phyloP scores from a whole-genome alignment of 768 basidiomycete species.

The Pleurotus ostreatus region DNA sequence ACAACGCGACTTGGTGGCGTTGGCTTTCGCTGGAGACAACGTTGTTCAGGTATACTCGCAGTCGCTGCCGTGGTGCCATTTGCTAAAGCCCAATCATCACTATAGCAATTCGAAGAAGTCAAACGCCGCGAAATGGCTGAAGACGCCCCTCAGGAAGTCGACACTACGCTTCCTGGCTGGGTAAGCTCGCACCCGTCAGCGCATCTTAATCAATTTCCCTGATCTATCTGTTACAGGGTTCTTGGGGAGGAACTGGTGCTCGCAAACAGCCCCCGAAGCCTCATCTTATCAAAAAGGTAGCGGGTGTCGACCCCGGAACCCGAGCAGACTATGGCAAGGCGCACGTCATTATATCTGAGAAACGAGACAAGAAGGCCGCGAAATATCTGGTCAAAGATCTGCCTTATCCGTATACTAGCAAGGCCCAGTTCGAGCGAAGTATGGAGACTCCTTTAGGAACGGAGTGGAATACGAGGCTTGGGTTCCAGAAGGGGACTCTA shows the following conservation, averaged over 20 bases:
- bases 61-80: not conserved
- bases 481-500: conserved; percentile 79
- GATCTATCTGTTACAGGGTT: conserved; percentile 51
- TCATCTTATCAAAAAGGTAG: conserved; percentile 73
- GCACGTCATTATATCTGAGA: conserved; percentile 94
- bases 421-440: conserved; percentile 85
- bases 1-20: conserved; percentile 89
- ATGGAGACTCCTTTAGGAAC: conserved; percentile 79
- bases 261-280: conserved; percentile 35
- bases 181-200: conserved; percentile 38
- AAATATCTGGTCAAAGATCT: conserved; percentile 90
- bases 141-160: conserved; percentile 85
- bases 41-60: conserved; percentile 70
- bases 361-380: conserved; percentile 88
- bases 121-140: conserved; percentile 80
- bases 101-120: conserved; percentile 79
- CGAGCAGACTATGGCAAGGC: conserved; percentile 83
- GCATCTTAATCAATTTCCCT: conserved; percentile 17
- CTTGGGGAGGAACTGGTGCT: conserved; percentile 85
- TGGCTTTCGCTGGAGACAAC: conserved; percentile 96
- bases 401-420: conserved; percentile 92
- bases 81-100: conserved; percentile 6
- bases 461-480: conserved; percentile 92
- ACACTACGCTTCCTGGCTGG: conserved; percentile 94
- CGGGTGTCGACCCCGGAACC: conserved; percentile 73